Evolutionary conservation across 768 basidiomycete genomes (phyloP).

Genomic region (Boletus pseudo-olivaceus): DNA sequence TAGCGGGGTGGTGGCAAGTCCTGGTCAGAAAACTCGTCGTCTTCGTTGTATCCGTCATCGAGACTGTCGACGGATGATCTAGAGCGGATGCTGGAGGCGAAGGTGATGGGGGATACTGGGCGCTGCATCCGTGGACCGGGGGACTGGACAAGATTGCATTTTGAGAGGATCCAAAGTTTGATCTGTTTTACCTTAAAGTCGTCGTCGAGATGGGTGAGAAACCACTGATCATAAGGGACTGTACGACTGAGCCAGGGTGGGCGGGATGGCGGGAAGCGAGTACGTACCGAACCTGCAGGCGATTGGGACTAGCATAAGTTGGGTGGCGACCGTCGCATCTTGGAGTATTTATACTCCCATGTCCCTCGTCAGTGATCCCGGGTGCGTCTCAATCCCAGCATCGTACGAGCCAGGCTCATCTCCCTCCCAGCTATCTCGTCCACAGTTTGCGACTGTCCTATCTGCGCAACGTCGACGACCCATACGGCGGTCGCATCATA

Average conservation of each 20-base stretch:
- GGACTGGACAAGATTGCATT: conserved; percentile 43
- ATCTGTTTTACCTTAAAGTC: conserved; percentile 58
- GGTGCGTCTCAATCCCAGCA: conserved; percentile 34
- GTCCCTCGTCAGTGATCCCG: conserved; percentile 65
- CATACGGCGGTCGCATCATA: conserved; percentile 78
- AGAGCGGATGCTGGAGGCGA: conserved; percentile 38
- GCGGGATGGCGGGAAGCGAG: conserved; percentile 1
- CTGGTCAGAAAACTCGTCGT: conserved; percentile 33
- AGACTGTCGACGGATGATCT: conserved; percentile 23
- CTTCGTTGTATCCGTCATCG: conserved; percentile 28
- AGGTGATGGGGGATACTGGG: conserved; percentile 66
- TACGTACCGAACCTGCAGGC: conserved; percentile 57
- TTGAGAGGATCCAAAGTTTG: conserved; percentile 61
- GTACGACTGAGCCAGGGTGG: background rate
- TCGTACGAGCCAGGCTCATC: background rate
- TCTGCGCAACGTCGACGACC: conserved; percentile 85
- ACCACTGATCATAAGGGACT: conserved; percentile 78
- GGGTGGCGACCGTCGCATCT: background rate
- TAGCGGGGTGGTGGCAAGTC: conserved; percentile 12
- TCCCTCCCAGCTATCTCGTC: conserved; percentile 56
- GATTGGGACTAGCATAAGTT: conserved; percentile 35
- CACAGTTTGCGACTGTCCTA: conserved; percentile 84
- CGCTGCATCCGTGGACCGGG: conserved; percentile 31
- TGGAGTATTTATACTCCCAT: conserved; percentile 27
- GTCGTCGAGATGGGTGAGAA: conserved; percentile 64